Evolutionary conservation across 2,329 filamentous ascomycete species (phyloP).

Genomic region (Paecilomyces fulvus): DNA sequence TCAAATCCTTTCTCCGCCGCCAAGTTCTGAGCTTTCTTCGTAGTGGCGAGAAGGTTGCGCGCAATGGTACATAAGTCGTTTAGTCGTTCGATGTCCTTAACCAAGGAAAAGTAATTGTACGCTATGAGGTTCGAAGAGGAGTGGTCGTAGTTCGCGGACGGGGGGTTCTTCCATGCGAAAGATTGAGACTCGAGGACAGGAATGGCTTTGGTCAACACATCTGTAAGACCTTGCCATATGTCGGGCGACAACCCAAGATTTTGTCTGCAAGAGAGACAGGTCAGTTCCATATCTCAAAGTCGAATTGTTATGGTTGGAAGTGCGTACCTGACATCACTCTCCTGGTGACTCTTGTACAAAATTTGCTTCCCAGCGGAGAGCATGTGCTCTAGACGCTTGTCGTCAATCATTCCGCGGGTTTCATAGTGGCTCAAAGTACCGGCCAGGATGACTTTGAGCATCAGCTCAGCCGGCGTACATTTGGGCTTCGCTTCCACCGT

Average conservation of each 20-base stretch:
- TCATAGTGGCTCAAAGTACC: constrained; percentile 51
- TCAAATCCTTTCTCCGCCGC: constrained; percentile 53
- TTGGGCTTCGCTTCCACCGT: constrained; percentile 22
- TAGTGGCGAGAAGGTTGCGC: constrained; percentile 53
- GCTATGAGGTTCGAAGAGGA: constrained; percentile 55
- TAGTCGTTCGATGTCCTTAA: constrained; percentile 55
- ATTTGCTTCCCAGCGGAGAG: constrained; percentile 53
- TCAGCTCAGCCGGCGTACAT: constrained; percentile 39
- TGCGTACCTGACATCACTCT: constrained; percentile 44
- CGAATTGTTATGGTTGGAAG: background rate
- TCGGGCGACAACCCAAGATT: constrained; percentile 48
- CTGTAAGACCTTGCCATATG: constrained; percentile 53
- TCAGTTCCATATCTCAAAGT: constrained; percentile 3
- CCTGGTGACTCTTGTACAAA: constrained; percentile 49
- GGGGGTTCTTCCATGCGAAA: constrained; percentile 52
- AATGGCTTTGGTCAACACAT: constrained; percentile 51
- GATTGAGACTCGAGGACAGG: constrained; percentile 54
- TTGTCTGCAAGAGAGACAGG: constrained; percentile 30
- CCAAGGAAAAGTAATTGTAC: constrained; percentile 48
- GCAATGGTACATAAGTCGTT: constrained; percentile 55
- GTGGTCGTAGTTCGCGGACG: constrained; percentile 48
- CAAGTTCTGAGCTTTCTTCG: constrained; percentile 54
- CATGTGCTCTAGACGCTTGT: constrained; percentile 49
- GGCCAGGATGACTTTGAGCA: constrained; percentile 40
- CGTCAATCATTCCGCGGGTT: constrained; percentile 51